These are phyloP conservation scores for Thermothielavioides terrestris DNA, from an alignment of 495 filamentous ascomycete species.

Conservation along the genomic window DNA sequence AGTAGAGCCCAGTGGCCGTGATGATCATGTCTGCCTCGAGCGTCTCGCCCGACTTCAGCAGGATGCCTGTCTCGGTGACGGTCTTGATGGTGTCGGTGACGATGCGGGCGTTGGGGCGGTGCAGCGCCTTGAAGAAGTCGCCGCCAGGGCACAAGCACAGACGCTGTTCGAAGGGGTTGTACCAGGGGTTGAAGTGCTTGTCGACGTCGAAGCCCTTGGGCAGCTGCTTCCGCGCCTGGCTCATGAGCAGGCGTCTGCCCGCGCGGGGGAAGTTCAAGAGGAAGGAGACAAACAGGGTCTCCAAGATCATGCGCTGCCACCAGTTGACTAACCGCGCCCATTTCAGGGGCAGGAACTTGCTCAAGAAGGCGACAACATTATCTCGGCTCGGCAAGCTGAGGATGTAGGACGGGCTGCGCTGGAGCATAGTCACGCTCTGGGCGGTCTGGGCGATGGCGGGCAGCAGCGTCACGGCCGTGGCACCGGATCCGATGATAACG, in stretches of 20 bases:
- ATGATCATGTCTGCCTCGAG: conserved; percentile 64
- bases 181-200: conserved; percentile 62
- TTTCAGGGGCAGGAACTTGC: conserved; percentile 35
- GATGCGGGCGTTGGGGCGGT: conserved; percentile 49
- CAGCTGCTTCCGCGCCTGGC: conserved; percentile 39
- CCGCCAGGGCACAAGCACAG: conserved; percentile 62
- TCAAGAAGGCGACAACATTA: conserved; percentile 14
- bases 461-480: conserved; percentile 49
- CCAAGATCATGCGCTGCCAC: conserved; percentile 25
- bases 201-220: conserved; percentile 48
- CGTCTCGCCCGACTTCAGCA: conserved; percentile 45
- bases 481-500: conserved; percentile 49
- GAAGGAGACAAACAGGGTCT: conserved; percentile 25
- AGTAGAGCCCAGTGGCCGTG: conserved; percentile 62
- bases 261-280: conserved; percentile 41
- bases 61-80: conserved; percentile 51
- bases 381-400: conserved; percentile 40
- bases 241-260: conserved; percentile 39
- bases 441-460: conserved; percentile 44
- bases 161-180: conserved; percentile 68
- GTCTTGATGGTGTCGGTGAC: conserved; percentile 60
- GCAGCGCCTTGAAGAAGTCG: conserved; percentile 61
- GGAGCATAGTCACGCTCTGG: conserved; percentile 46
- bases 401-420: conserved; percentile 52
- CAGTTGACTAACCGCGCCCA: conserved; percentile 26